phyloP scores from a whole-genome alignment of 2,329 filamentous ascomycete genomes.

The Chaetomiaceae sp. region DNA sequence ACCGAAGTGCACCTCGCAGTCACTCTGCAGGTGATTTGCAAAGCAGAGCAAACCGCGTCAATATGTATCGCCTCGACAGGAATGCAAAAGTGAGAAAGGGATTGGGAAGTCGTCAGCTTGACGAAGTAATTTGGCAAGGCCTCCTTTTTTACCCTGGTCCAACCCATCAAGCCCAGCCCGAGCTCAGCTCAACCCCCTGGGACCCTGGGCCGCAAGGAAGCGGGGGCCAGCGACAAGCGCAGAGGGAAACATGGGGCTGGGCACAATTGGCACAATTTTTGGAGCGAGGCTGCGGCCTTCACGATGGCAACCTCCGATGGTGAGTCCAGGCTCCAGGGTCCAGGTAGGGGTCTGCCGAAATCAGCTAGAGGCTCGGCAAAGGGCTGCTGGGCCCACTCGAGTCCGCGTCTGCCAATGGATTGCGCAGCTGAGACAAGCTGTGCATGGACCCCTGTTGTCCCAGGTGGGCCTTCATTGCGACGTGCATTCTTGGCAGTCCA shows the following conservation, averaged over 20 bases:
- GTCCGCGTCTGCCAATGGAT: background rate
- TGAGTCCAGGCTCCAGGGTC: constrained; percentile 2
- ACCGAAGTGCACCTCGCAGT: background rate
- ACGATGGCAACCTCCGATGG: constrained; percentile 8
- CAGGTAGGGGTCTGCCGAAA: constrained; percentile 1
- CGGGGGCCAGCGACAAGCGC: constrained; percentile 7
- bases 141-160: constrained; percentile 11
- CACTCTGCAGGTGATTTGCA: background rate
- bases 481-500: background rate
- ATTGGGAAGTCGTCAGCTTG: background rate
- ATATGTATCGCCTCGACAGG: background rate
- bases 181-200: constrained; percentile 10
- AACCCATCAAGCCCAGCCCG: background rate
- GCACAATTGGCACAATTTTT: background rate
- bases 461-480: constrained; percentile 10
- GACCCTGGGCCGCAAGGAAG: background rate
- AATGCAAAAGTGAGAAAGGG: constrained; percentile 1
- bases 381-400: background rate
- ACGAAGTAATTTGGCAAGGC: constrained; percentile 1
- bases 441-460: background rate
- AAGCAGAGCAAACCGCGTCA: constrained; percentile 6
- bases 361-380: constrained; percentile 2
- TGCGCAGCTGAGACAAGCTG: background rate
- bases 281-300: constrained; percentile 17
- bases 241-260: background rate